These are phyloP conservation scores for Hamamelis virginiana DNA, from an alignment of 164 flowering plant species.

Conservation along the genomic window DNA sequence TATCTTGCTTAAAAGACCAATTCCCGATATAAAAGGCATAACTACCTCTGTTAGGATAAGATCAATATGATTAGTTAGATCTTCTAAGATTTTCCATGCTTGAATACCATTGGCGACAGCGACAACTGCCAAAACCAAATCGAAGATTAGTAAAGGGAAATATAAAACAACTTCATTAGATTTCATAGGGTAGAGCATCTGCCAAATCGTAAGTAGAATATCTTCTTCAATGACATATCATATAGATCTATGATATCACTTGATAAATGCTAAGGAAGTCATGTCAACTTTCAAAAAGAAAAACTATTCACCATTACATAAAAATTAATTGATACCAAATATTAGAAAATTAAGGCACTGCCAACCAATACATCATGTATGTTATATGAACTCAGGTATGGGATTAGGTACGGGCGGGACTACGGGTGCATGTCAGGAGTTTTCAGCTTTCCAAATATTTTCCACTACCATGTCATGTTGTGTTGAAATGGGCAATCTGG, in stretches of 20 bases:
- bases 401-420: too few relatives aligned
- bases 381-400: too few relatives aligned
- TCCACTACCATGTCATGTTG: too few relatives aligned
- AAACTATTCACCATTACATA: background rate
- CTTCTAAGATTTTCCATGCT: conserved; percentile 76
- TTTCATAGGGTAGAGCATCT: background rate
- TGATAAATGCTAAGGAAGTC: background rate
- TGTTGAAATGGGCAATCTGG: too few relatives aligned
- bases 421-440: too few relatives aligned
- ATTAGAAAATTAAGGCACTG: too few relatives aligned
- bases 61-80: conserved; percentile 60
- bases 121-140: conserved; percentile 44
- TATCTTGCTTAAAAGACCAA: conserved; percentile 68
- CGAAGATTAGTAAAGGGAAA: background rate
- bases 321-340: too few relatives aligned
- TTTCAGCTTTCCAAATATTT: too few relatives aligned
- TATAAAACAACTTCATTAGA: background rate
- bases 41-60: conserved; percentile 74
- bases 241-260: background rate
- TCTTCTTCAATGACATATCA: background rate
- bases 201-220: background rate
- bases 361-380: too few relatives aligned
- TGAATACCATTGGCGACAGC: conserved; percentile 67
- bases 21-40: conserved; percentile 71
- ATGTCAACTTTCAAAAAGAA: background rate